phyloP scores from a whole-genome alignment of 2,329 filamentous ascomycete species.

The Penicillium sclerotiorum region DNA sequence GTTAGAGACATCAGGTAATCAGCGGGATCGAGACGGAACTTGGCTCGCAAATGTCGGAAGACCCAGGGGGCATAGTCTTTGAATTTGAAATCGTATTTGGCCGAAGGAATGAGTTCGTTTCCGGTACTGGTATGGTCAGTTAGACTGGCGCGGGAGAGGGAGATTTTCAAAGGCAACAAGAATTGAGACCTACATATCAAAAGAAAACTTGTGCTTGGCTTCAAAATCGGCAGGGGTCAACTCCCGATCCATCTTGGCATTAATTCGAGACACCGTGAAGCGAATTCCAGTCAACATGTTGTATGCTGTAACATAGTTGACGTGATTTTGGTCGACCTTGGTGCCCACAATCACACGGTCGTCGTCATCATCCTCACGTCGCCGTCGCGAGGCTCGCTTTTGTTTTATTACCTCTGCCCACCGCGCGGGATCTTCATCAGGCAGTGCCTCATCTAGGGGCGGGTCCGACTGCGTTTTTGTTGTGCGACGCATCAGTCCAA shows the following conservation, averaged over 20 bases:
- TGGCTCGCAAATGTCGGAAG: slow-evolving; percentile 84
- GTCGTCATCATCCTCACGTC: slow-evolving; percentile 89
- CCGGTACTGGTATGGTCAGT: slow-evolving; percentile 68
- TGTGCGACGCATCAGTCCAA: slow-evolving; percentile 76
- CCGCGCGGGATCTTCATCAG: slow-evolving; percentile 85
- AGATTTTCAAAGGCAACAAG: background rate
- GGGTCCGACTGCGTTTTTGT: slow-evolving; percentile 85
- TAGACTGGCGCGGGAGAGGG: background rate
- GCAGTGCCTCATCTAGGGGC: slow-evolving; percentile 78
- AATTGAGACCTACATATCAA: slow-evolving; percentile 79
- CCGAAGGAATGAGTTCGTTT: slow-evolving; percentile 94
- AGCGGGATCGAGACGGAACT: slow-evolving; percentile 90
- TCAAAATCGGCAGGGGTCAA: slow-evolving; percentile 91
- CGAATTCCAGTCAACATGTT: slow-evolving; percentile 99
- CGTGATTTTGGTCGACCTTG: slow-evolving; percentile 95
- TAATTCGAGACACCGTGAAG: slow-evolving; percentile 92
- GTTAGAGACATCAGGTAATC: slow-evolving; percentile 98
- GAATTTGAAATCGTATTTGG: slow-evolving; percentile 99
- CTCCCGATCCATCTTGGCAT: slow-evolving; percentile 91
- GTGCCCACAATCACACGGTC: slow-evolving; percentile 88
- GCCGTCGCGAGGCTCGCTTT: slow-evolving; percentile 80
- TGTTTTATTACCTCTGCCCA: slow-evolving; percentile 94
- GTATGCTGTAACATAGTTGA: slow-evolving; percentile 97
- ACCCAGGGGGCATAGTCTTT: slow-evolving; percentile 99
- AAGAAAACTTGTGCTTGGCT: slow-evolving; percentile 95